Percentiles rank a stretch among this genome's conserved stretches.
phyloP scores from a whole-genome alignment of 495 filamentous ascomycete genomes.

The Neurospora intermedia region DNA sequence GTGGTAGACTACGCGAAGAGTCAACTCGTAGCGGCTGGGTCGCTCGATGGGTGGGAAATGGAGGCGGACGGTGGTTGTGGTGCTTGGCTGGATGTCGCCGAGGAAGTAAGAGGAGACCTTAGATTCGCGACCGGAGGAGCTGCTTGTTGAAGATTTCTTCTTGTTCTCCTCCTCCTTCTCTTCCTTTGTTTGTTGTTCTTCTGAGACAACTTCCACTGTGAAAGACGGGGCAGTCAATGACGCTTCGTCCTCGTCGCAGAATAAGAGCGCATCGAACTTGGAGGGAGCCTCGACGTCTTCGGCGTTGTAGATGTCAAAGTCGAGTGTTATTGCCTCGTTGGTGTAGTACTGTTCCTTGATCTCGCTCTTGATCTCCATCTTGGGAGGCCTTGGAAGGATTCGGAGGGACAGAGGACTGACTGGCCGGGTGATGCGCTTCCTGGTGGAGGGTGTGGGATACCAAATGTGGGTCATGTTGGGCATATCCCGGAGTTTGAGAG shows the following conservation, averaged over 20 bases:
- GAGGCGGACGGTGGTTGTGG: slow-evolving; percentile 28
- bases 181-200: slow-evolving; percentile 24
- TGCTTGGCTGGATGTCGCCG: background rate
- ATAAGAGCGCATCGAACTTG: slow-evolving; percentile 54
- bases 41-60: slow-evolving; percentile 37
- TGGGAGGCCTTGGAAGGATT: slow-evolving; percentile 82
- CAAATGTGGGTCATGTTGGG: slow-evolving; percentile 34
- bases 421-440: slow-evolving; percentile 36
- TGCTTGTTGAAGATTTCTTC: slow-evolving; percentile 10
- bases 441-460: slow-evolving; percentile 41
- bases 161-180: slow-evolving; percentile 5
- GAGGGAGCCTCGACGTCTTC: slow-evolving; percentile 72
- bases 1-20: slow-evolving; percentile 63
- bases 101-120: background rate
- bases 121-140: background rate
- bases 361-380: slow-evolving; percentile 62
- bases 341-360: slow-evolving; percentile 66
- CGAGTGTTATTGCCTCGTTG: slow-evolving; percentile 59
- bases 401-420: slow-evolving; percentile 42
- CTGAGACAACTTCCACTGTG: slow-evolving; percentile 29
- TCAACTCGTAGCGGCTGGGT: slow-evolving; percentile 56
- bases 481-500: slow-evolving; percentile 40
- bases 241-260: slow-evolving; percentile 40
- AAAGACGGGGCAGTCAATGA: slow-evolving; percentile 27
- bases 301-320: slow-evolving; percentile 64